Conservation (phyloP, 768 basidiomycete genomes). For the Albatrellus ellisii region DNA sequence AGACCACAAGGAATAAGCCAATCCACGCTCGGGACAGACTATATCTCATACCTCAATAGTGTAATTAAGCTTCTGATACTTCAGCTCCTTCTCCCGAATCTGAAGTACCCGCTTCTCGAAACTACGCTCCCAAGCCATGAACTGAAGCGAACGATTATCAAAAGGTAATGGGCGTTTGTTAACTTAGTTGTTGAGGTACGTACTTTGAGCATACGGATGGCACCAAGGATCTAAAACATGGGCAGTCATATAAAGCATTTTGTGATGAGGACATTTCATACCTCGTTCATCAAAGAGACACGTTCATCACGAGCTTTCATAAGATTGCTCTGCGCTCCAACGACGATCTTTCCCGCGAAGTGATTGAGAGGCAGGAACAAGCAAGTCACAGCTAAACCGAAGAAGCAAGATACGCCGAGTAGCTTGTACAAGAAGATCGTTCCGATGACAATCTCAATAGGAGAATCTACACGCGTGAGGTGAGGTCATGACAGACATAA, state of each 20-base stretch:
- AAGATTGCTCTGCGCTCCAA: slow-evolving; percentile 67
- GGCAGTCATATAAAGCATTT: neutral
- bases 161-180: too few relatives aligned
- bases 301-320: slow-evolving; percentile 92
- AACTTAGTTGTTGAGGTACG: slow-evolving; percentile 4
- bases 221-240: slow-evolving; percentile 52
- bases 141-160: too few relatives aligned
- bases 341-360: slow-evolving; percentile 67
- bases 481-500: neutral
- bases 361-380: slow-evolving; percentile 65
- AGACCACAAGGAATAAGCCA: too few relatives aligned
- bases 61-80: slow-evolving; percentile 79
- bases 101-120: slow-evolving; percentile 67
- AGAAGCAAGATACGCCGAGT: slow-evolving; percentile 66
- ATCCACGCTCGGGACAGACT: too few relatives aligned
- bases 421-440: slow-evolving; percentile 64
- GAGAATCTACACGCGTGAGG: slow-evolving; percentile 40
- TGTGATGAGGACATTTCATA: slow-evolving; percentile 15
- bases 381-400: slow-evolving; percentile 66
- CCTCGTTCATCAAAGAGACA: slow-evolving; percentile 83
- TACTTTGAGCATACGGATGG: slow-evolving; percentile 81
- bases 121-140: slow-evolving; percentile 92
- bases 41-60: slow-evolving; percentile 68
- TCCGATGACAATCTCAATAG: slow-evolving; percentile 67
- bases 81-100: slow-evolving; percentile 69